A percentile compares a stretch with the other conserved stretches of the same genome.
These are phyloP conservation scores for Aegle marmelos DNA, from an alignment of 345 rosid genomes.

Conservation along the genomic window DNA sequence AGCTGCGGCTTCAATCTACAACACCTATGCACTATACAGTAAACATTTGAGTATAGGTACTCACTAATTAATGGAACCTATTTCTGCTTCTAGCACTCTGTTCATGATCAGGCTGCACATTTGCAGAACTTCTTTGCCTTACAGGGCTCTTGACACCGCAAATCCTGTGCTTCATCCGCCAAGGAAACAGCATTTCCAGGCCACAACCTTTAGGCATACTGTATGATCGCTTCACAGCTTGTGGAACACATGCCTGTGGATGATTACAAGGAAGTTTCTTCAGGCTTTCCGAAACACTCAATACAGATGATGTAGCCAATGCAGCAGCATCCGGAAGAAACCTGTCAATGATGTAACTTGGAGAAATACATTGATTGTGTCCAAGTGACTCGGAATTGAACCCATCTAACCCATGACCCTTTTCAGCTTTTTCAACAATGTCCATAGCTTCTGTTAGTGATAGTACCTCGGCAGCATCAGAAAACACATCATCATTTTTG, in stretches of 20 bases:
- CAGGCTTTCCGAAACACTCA: conserved; percentile 28
- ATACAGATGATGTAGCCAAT: conserved; percentile 57
- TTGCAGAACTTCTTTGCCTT: conserved; percentile 27
- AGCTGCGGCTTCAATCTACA: neutral
- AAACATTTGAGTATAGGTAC: neutral
- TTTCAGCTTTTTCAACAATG: conserved; percentile 53
- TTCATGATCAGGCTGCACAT: conserved; percentile 15
- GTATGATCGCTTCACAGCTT: conserved; percentile 19
- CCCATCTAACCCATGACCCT: conserved; percentile 23
- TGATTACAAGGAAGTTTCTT: conserved; percentile 32
- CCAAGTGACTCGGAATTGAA: conserved; percentile 36
- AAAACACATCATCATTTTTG: conserved; percentile 27
- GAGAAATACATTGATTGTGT: conserved; percentile 33
- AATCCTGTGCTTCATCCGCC: conserved; percentile 68
- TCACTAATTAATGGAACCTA: conserved; percentile 6
- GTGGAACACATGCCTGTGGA: conserved; percentile 21
- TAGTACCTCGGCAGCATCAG: conserved; percentile 53
- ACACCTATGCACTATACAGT: neutral
- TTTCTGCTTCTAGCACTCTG: conserved; percentile 26
- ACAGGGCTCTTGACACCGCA: conserved; percentile 59
- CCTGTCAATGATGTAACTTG: conserved; percentile 68
- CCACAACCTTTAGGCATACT: conserved; percentile 61
- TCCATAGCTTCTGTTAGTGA: conserved; percentile 86
- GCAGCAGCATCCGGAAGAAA: conserved; percentile 80
- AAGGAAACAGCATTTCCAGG: conserved; percentile 54